A percentile compares a stretch with the other conserved stretches of the same genome.
phyloP scores from a whole-genome alignment of 2,329 filamentous ascomycete genomes.

The Paecilomyces sp. region DNA sequence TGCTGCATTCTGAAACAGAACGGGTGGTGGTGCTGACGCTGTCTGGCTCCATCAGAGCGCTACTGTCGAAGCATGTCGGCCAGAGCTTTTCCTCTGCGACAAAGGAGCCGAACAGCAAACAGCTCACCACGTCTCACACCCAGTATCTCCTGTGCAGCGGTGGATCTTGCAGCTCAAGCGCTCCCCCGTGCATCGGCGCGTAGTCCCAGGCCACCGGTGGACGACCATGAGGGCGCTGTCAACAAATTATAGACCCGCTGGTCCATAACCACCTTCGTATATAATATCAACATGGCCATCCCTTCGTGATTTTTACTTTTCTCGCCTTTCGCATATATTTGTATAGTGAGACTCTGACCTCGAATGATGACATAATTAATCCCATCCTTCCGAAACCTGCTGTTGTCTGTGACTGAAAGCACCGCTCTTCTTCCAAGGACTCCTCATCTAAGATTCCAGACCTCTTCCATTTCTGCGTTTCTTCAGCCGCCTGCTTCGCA shows the following conservation, averaged over 20 bases:
- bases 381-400: not conserved
- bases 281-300: not conserved
- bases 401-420: not conserved
- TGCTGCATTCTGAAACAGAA: not conserved
- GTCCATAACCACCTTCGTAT: not conserved
- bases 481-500: not conserved
- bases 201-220: not conserved
- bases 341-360: not conserved
- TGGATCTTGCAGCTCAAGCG: not conserved
- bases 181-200: not conserved
- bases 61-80: not conserved
- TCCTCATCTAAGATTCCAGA: not conserved
- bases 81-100: not conserved
- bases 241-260: not conserved
- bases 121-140: not conserved
- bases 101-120: not conserved
- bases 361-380: not conserved
- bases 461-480: not conserved
- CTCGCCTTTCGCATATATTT: not conserved
- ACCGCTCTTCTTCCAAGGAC: not conserved
- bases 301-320: not conserved
- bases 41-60: not conserved
- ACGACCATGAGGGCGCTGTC: not conserved
- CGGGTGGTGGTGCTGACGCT: not conserved
- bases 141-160: not conserved